Conservation (phyloP, 2,329 filamentous ascomycete species). For the Fusarium algeriense region DNA sequence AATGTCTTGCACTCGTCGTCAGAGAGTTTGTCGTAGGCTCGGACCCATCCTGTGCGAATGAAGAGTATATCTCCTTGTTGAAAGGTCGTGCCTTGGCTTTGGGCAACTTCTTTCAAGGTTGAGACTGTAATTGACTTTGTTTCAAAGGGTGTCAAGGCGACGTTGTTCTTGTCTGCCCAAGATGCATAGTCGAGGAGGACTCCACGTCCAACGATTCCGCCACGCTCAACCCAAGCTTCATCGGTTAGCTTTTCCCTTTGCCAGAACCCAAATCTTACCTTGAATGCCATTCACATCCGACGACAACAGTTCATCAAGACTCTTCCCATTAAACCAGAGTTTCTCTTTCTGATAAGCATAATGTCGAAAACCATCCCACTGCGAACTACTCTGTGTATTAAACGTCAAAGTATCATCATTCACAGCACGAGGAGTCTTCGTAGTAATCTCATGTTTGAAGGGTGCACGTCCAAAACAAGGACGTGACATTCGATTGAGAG, state of each 20-base stretch:
- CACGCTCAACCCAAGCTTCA: conserved; percentile 41
- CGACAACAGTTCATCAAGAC: conserved; percentile 59
- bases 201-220: conserved; percentile 63
- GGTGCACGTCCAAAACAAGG: conserved; percentile 52
- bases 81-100: conserved; percentile 58
- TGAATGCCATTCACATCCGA: conserved; percentile 49
- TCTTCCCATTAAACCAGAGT: conserved; percentile 51
- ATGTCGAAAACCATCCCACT: conserved; percentile 57
- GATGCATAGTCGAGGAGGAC: conserved; percentile 65
- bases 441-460: conserved; percentile 47
- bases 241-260: rapidly evolving
- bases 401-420: conserved; percentile 52
- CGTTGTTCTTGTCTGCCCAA: conserved; percentile 56
- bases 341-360: conserved; percentile 55
- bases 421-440: conserved; percentile 47
- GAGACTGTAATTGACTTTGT: conserved; percentile 58
- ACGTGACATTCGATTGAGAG: conserved; percentile 48
- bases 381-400: conserved; percentile 55
- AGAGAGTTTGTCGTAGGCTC: conserved; percentile 56
- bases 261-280: conserved; percentile 11
- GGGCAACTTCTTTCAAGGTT: conserved; percentile 58
- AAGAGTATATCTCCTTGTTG: conserved; percentile 68
- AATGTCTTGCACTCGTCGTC: conserved; percentile 54
- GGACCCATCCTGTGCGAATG: conserved; percentile 65
- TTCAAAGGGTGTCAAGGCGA: conserved; percentile 55